Evolutionary conservation across 345 rosid species (phyloP).

Genomic region (Mallotus nudiflorus): DNA sequence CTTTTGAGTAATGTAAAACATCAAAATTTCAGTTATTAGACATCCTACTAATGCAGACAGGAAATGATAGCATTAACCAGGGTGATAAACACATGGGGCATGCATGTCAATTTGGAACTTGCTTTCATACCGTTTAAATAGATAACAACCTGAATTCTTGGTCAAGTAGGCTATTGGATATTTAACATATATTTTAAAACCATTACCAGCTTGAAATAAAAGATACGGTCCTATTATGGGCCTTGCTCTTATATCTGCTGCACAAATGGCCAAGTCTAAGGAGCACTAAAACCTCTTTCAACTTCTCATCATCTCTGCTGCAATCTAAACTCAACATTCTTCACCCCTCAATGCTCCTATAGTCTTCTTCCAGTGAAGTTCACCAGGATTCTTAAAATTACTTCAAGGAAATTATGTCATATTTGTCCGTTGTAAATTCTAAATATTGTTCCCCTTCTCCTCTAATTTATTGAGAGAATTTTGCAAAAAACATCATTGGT

Average conservation of each 20-base stretch:
- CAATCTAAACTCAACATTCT: neutral
- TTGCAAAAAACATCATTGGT: neutral
- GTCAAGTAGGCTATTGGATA: neutral
- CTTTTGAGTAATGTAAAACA: neutral
- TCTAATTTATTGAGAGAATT: neutral
- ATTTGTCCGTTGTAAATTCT: neutral
- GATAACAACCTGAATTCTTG: neutral
- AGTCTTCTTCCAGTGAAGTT: neutral
- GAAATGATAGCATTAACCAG: too few relatives aligned
- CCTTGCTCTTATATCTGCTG: too few relatives aligned
- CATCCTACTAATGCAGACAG: too few relatives aligned
- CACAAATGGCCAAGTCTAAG: neutral
- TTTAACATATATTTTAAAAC: neutral
- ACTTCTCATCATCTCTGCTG: neutral
- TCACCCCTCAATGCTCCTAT: neutral
- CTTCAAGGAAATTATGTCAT: neutral
- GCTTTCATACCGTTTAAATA: neutral
- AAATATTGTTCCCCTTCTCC: neutral
- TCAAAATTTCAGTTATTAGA: neutral
- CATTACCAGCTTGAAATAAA: neutral
- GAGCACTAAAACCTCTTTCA: neutral
- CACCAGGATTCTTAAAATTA: neutral
- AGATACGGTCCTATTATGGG: too few relatives aligned
- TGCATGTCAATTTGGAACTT: neutral
- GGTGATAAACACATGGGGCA: neutral